phyloP scores from a whole-genome alignment of 2,329 filamentous ascomycete species.

The Colletotrichum caudatum region DNA sequence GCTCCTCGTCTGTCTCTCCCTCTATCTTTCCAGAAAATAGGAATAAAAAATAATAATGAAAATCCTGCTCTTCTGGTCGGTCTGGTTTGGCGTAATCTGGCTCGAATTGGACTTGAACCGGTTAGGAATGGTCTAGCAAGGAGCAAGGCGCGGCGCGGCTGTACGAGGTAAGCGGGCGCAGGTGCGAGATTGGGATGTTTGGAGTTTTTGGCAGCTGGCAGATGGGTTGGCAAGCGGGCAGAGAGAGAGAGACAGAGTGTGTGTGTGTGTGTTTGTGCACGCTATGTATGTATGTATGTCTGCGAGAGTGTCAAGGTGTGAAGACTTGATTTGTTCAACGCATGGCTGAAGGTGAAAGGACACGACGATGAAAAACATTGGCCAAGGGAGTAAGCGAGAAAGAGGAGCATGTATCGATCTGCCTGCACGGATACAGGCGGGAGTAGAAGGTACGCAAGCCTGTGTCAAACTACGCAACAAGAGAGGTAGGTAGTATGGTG shows the following conservation, averaged over 20 bases:
- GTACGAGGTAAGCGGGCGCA: slow-evolving; percentile 1
- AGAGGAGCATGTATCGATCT: not conserved
- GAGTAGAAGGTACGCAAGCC: not conserved
- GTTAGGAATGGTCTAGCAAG: slow-evolving; percentile 17
- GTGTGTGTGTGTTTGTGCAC: not conserved
- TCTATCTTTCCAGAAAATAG: too few species aligned
- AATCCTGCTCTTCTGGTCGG: slow-evolving; percentile 3
- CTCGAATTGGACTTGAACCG: slow-evolving; percentile 4
- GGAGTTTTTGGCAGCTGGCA: slow-evolving; percentile 6
- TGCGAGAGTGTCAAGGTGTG: not conserved
- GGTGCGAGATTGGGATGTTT: not conserved
- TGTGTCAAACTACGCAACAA: not conserved
- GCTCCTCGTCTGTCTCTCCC: not conserved
- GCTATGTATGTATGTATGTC: too few species aligned
- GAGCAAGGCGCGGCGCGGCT: not conserved
- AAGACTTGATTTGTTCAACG: not conserved
- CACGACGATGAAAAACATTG: not conserved
- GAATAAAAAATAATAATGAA: too few species aligned
- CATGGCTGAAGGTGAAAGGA: not conserved
- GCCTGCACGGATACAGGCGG: not conserved
- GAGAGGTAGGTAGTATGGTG: not conserved
- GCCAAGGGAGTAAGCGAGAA: too few species aligned
- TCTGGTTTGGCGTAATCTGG: slow-evolving; percentile 16
- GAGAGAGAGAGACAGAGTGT: not conserved
- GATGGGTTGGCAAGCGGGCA: not conserved